Conservation (phyloP, 306 rosid genomes). For the Mimosa pudica region DNA sequence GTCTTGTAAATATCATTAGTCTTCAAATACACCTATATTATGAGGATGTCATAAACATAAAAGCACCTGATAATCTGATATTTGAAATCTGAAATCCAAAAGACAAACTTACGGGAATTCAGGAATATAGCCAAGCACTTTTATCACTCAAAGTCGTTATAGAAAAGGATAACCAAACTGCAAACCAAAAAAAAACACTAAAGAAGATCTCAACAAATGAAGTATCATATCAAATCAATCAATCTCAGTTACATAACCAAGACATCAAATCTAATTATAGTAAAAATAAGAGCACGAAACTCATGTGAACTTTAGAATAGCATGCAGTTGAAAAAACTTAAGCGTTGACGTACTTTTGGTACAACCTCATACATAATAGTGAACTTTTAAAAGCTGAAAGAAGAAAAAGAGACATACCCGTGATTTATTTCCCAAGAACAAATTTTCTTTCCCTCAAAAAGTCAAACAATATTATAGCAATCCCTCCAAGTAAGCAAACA, state of each 20-base stretch:
- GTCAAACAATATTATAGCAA: neutral
- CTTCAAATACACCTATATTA: neutral
- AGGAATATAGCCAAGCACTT: slow-evolving; percentile 8
- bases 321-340: slow-evolving; percentile 24
- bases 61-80: slow-evolving; percentile 7
- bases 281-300: slow-evolving; percentile 33
- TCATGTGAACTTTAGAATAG: slow-evolving; percentile 13
- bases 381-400: neutral
- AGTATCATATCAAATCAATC: neutral
- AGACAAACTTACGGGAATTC: neutral
- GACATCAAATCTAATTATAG: neutral
- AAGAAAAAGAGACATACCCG: slow-evolving; percentile 21
- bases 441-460: neutral
- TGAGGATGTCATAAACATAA: neutral
- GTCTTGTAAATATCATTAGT: neutral
- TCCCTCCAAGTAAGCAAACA: slow-evolving; percentile 26
- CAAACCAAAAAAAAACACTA: neutral
- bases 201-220: slow-evolving; percentile 17
- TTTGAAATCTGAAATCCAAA: slow-evolving; percentile 10
- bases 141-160: slow-evolving; percentile 7
- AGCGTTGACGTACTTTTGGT: slow-evolving; percentile 13
- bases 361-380: slow-evolving; percentile 3
- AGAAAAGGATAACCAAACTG: neutral
- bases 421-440: slow-evolving; percentile 20
- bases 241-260: neutral